Percentiles rank a stretch among this genome's conserved stretches.
These are phyloP conservation scores for Tetragonia tetragonoides DNA, from an alignment of 148 eudicot genomes.

Conservation along the genomic window DNA sequence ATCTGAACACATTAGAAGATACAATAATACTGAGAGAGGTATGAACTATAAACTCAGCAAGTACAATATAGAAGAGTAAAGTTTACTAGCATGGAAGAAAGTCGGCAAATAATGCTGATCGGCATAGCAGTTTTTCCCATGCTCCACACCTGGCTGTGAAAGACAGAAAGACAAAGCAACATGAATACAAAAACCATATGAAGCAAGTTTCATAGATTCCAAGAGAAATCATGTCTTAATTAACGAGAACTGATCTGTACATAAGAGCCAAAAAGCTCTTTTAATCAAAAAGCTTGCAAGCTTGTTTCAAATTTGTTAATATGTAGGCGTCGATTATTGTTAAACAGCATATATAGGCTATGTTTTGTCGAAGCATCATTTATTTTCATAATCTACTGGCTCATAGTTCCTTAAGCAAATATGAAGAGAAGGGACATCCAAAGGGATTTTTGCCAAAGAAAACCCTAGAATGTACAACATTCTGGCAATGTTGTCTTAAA, in stretches of 20 bases:
- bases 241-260: not conserved
- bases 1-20: slow-evolving; percentile 24
- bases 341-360: too few relatives aligned
- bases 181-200: slow-evolving; percentile 12
- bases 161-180: slow-evolving; percentile 14
- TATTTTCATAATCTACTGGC: not conserved
- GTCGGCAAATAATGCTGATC: slow-evolving; percentile 54
- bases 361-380: not conserved
- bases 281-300: too few relatives aligned
- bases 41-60: not conserved
- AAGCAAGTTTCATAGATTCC: not conserved
- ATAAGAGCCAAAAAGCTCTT: not conserved
- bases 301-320: too few relatives aligned
- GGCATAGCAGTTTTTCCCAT: slow-evolving; percentile 43
- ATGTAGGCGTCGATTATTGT: too few relatives aligned
- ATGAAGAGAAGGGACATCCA: not conserved
- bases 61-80: not conserved
- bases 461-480: not conserved
- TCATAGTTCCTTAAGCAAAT: not conserved
- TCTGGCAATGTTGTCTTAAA: not conserved
- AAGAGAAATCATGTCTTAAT: not conserved
- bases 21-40: not conserved
- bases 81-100: slow-evolving; percentile 35
- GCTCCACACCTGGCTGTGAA: slow-evolving; percentile 52
- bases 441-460: not conserved